phyloP scores from a whole-genome alignment of 2,329 filamentous ascomycete genomes.

The Penicillium decumbens region DNA sequence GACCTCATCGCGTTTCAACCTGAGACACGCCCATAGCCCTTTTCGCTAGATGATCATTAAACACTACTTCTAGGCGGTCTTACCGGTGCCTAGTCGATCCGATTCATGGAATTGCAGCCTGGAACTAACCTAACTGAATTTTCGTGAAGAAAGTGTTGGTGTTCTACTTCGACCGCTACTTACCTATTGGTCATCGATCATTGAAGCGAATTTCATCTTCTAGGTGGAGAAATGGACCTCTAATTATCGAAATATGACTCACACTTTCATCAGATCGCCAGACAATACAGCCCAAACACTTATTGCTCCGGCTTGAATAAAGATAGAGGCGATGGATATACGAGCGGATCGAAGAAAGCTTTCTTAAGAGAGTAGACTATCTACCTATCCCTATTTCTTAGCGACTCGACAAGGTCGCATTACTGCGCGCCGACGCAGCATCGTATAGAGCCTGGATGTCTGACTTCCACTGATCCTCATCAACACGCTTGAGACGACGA shows the following conservation, averaged over 20 bases:
- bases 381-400: neutral
- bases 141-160: slow-evolving; percentile 10
- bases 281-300: neutral
- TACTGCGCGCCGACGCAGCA: slow-evolving; percentile 41
- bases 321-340: neutral
- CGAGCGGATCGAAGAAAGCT: neutral
- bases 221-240: neutral
- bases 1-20: slow-evolving; percentile 9
- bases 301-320: too few relatives aligned
- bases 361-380: slow-evolving; percentile 2
- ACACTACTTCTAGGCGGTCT: neutral
- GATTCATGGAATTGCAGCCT: slow-evolving; percentile 5
- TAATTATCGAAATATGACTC: neutral
- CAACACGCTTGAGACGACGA: slow-evolving; percentile 52
- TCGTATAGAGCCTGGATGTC: slow-evolving; percentile 60
- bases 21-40: slow-evolving; percentile 11
- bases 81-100: neutral
- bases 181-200: neutral
- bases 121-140: slow-evolving; percentile 13
- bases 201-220: neutral
- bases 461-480: slow-evolving; percentile 55
- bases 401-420: slow-evolving; percentile 3
- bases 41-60: slow-evolving; percentile 16
- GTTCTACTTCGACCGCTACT: too few relatives aligned
- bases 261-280: neutral